Conservation (phyloP, 1,284 basidiomycete species). For the Paramarasmius palmivorus region DNA sequence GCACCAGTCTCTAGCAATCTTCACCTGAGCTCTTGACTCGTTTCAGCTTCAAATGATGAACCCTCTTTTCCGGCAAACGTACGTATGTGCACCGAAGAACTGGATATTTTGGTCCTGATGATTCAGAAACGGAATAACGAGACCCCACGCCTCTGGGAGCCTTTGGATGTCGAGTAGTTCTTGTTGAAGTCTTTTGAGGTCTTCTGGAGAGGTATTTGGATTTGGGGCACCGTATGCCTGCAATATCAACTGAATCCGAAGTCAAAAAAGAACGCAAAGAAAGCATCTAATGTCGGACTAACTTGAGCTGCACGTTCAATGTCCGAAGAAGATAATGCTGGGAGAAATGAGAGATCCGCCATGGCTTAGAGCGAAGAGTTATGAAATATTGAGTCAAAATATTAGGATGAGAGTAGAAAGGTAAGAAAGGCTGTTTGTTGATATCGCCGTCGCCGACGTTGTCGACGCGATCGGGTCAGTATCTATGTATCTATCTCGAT, state of each 20-base stretch:
- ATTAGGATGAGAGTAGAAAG: no score
- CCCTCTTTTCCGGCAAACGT: conserved; percentile 5
- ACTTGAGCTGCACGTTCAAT: conserved; percentile 29
- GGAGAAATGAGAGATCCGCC: conserved; percentile 4
- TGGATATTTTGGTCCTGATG: conserved; percentile 79
- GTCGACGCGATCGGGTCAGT: no score
- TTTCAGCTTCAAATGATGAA: conserved; percentile 3
- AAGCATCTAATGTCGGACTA: conserved; percentile 13
- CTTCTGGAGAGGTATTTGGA: conserved; percentile 49
- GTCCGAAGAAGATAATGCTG: neutral
- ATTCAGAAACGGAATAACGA: conserved; percentile 71
- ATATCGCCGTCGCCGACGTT: no score
- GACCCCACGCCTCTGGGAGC: conserved; percentile 71
- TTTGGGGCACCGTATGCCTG: conserved; percentile 59
- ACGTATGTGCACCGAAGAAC: conserved; percentile 89
- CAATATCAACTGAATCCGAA: conserved; percentile 47
- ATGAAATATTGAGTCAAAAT: no score
- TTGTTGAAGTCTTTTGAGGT: conserved; percentile 65
- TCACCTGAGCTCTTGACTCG: conserved; percentile 63
- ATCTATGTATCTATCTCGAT: no score
- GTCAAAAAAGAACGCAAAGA: neutral
- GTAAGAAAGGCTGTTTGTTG: no score
- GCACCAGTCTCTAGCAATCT: conserved; percentile 88
- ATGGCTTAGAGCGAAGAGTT: neutral
- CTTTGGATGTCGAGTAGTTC: conserved; percentile 78